Evolutionary conservation across 805 yeast species (phyloP).

Genomic region (Lachancea thermotolerans): DNA sequence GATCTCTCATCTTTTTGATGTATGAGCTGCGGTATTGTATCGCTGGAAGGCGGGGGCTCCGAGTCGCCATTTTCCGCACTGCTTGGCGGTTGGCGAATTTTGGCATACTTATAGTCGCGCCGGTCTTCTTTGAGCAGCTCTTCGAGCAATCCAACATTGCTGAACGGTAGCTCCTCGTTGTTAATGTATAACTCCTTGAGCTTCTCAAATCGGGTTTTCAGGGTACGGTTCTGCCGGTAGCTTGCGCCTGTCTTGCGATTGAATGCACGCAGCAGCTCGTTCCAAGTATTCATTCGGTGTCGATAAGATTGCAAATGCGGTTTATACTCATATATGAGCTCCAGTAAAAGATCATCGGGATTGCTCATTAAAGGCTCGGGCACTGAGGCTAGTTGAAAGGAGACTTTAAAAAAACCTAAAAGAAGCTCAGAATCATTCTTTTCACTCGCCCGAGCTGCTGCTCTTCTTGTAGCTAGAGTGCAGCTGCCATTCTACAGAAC

Average conservation of each 20-base stretch:
- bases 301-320: constrained; percentile 27
- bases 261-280: constrained; percentile 19
- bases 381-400: not conserved
- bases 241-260: constrained; percentile 18
- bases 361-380: constrained; percentile 5
- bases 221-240: constrained; percentile 27
- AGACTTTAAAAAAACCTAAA: too few species aligned
- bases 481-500: too few species aligned
- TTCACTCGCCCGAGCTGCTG: too few species aligned
- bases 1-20: too few species aligned
- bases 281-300: constrained; percentile 25
- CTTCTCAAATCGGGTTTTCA: constrained; percentile 25
- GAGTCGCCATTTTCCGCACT: not conserved
- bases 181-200: constrained; percentile 13
- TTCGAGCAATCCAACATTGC: constrained; percentile 11
- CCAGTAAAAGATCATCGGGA: constrained; percentile 17
- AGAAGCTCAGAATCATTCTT: too few species aligned
- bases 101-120: not conserved
- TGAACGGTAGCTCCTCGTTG: constrained; percentile 10
- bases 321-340: constrained; percentile 20
- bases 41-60: not conserved
- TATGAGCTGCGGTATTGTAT: not conserved
- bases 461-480: too few species aligned
- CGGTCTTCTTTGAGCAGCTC: constrained; percentile 9
- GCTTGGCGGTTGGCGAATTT: not conserved